Evolutionary conservation across 441 rosid genomes (phyloP), one percentile per base, ranked within the genome.

Genomic region (Populus hybrid): DNA sequence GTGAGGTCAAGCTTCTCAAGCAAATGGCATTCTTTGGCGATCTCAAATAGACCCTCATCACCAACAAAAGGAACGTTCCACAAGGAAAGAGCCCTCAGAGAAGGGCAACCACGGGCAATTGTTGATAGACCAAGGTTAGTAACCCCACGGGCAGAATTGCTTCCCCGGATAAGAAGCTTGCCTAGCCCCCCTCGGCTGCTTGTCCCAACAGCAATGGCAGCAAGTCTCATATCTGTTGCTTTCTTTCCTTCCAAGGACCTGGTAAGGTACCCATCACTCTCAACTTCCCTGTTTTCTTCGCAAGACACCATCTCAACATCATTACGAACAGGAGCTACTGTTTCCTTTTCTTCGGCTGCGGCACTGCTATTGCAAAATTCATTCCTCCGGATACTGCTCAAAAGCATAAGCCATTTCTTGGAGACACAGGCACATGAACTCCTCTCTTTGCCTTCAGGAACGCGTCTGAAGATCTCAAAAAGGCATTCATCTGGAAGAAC

Each of bases 401-500:
- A 67, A 16, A 92, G 81, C 79, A 81, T 83, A 83, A 96, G 95
- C 99, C 98, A 96, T 6, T 81, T 89, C 88, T 92, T 96, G 79
- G 97, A 94, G 26, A 94, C 98, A 71, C 87, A 90, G 81, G 98
- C 96, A 74, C 88, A 89, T 0, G 90, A 75, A 73, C 93, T 89
- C 88, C 95, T 87, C 61, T 93, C 99, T 79, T 82, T 83, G 40
- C 94, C 92, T 1, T 89, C 81, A n/a, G 90, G 83, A 4, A 96
- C 76, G 46, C 97, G 90, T 63, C 91, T 91, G 57, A 94, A 90
- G 80, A 96, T 93, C 95, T 96, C 98, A 70, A 89, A 87, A 23
- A 96, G 86, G 78, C 99, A 94, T 84, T 92, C 98, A 69, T 94
- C 98, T 0, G 98, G 99, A 80, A 96, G 95, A 12, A 84, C 83